These are phyloP conservation scores for Zygotorulaspora mrakii DNA, from an alignment of 1,139 yeast species.

Conservation along the genomic window DNA sequence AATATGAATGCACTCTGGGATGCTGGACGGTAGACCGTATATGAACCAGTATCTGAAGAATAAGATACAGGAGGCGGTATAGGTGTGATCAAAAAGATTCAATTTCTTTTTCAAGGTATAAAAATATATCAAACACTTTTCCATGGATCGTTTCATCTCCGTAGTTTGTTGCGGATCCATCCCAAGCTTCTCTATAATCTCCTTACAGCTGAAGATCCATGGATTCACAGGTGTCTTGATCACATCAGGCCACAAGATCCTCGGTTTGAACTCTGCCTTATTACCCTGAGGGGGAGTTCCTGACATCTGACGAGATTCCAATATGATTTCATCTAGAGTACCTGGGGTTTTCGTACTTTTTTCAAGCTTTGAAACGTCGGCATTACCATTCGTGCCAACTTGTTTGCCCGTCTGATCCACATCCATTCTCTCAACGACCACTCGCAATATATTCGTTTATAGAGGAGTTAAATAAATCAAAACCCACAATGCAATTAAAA, in stretches of 20 bases:
- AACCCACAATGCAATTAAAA: too few species aligned
- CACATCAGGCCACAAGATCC: constrained; percentile 37
- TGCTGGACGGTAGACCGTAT: constrained; percentile 28
- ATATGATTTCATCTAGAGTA: too few species aligned
- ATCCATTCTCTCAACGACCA: background rate
- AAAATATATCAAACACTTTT: constrained; percentile 35
- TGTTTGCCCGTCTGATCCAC: background rate
- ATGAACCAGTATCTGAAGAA: constrained; percentile 37
- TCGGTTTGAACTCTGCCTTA: constrained; percentile 25
- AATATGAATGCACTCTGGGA: constrained; percentile 32
- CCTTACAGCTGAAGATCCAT: constrained; percentile 33
- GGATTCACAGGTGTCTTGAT: constrained; percentile 32
- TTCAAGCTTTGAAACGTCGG: background rate
- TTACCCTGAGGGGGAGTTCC: constrained; percentile 2
- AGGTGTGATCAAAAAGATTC: constrained; percentile 36
- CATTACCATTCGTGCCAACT: background rate
- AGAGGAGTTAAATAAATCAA: too few species aligned
- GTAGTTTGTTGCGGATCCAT: constrained; percentile 21
- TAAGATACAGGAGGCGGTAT: constrained; percentile 36
- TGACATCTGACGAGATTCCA: too few species aligned
- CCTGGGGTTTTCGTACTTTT: too few species aligned
- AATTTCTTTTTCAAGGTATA: constrained; percentile 35
- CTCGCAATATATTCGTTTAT: too few species aligned
- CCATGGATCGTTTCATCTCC: constrained; percentile 34
- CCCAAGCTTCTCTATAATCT: constrained; percentile 32